These are phyloP conservation scores for Lactifluus piperatus DNA, from an alignment of 768 basidiomycete species.

Conservation along the genomic window DNA sequence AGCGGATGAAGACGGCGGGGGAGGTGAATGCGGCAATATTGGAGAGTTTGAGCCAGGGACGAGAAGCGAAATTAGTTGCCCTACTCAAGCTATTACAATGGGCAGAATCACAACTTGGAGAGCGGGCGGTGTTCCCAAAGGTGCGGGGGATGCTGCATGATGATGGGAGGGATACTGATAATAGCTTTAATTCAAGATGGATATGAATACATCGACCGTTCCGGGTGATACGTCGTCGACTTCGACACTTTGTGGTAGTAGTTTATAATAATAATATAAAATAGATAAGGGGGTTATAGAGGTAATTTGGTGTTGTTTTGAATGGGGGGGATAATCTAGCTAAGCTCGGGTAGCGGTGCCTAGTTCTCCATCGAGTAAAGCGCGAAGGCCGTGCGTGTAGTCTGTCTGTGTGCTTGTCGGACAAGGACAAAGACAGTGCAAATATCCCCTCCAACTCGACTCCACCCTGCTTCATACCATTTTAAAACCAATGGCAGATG, in stretches of 20 bases:
- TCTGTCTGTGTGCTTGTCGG: neutral
- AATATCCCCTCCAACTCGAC: neutral
- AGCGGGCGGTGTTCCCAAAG: slow-evolving; percentile 75
- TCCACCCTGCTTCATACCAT: neutral
- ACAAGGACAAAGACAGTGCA: neutral
- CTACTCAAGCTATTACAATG: slow-evolving; percentile 78
- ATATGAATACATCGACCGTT: neutral
- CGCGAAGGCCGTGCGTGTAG: neutral
- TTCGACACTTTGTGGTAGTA: neutral
- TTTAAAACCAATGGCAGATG: slow-evolving; percentile 50
- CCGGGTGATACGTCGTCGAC: neutral
- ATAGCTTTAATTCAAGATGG: neutral
- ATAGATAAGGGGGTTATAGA: too few relatives aligned
- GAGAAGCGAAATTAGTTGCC: slow-evolving; percentile 82
- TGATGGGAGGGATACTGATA: neutral
- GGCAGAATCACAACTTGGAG: slow-evolving; percentile 75
- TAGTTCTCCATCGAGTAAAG: neutral
- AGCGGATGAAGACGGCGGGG: slow-evolving; percentile 89
- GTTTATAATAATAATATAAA: too few relatives aligned
- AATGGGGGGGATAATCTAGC: too few relatives aligned
- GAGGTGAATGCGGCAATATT: slow-evolving; percentile 95
- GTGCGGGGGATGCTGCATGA: slow-evolving; percentile 30
- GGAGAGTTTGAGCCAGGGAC: slow-evolving; percentile 84
- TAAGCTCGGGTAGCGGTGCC: neutral
- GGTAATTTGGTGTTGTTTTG: slow-evolving; percentile 1